Evolutionary conservation across 2,329 filamentous ascomycete genomes (phyloP).

Genomic region (Penicillium sp.): DNA sequence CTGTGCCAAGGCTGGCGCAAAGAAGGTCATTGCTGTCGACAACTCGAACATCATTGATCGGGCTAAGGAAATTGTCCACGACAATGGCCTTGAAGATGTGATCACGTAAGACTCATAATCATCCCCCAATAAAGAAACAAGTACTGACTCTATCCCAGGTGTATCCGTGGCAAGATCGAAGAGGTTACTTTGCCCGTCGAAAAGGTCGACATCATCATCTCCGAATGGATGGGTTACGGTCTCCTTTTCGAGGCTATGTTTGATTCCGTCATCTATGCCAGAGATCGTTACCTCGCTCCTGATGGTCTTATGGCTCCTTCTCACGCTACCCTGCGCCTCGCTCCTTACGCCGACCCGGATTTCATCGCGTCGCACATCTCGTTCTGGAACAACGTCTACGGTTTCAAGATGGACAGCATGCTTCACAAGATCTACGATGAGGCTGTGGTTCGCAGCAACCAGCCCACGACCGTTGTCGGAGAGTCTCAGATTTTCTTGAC

Average conservation of each 20-base stretch:
- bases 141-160: conserved; percentile 42
- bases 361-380: conserved; percentile 74
- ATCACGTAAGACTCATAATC: conserved; percentile 59
- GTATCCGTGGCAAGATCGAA: conserved; percentile 82
- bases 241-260: conserved; percentile 95
- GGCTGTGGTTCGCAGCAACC: conserved; percentile 71
- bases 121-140: background rate
- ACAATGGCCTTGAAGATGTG: conserved; percentile 70
- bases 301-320: conserved; percentile 84
- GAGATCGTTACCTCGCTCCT: conserved; percentile 79
- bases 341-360: conserved; percentile 74
- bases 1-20: conserved; percentile 84
- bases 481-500: conserved; percentile 66
- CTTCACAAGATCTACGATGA: conserved; percentile 78
- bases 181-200: conserved; percentile 75
- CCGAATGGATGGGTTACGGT: conserved; percentile 97
- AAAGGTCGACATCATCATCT: conserved; percentile 90
- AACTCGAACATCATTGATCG: conserved; percentile 88
- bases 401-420: conserved; percentile 93
- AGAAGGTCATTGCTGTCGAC: conserved; percentile 85
- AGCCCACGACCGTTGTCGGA: conserved; percentile 54
- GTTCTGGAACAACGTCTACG: conserved; percentile 92
- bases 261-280: conserved; percentile 82
- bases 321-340: conserved; percentile 78
- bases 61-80: conserved; percentile 78